phyloP scores from a whole-genome alignment of 1,284 basidiomycete species.

The Cutaneotrichosporon dermatis region DNA sequence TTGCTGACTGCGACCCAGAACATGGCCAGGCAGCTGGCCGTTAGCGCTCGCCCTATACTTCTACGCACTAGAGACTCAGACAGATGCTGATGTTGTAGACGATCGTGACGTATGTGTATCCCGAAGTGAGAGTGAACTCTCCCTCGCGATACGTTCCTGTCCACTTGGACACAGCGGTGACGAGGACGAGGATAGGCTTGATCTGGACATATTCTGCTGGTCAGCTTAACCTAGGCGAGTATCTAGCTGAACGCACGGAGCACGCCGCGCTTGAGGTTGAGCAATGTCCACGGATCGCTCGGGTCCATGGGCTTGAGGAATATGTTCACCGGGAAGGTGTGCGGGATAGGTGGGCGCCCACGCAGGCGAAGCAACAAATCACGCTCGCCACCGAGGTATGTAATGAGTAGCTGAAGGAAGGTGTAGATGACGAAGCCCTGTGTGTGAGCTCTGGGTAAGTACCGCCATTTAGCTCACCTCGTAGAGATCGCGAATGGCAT shows the following conservation, averaged over 20 bases:
- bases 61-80: slow-evolving; percentile 46
- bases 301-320: slow-evolving; percentile 71
- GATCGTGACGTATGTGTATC: slow-evolving; percentile 87
- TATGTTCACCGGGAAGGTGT: slow-evolving; percentile 77
- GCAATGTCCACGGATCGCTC: slow-evolving; percentile 88
- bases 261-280: slow-evolving; percentile 91
- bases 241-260: slow-evolving; percentile 61
- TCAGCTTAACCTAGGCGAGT: not conserved
- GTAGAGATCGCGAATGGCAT: slow-evolving; percentile 90
- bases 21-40: slow-evolving; percentile 77
- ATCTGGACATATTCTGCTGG: slow-evolving; percentile 88
- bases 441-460: too few relatives aligned
- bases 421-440: slow-evolving; percentile 96
- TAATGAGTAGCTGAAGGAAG: slow-evolving; percentile 75
- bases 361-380: slow-evolving; percentile 86
- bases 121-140: slow-evolving; percentile 72
- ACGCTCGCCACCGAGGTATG: slow-evolving; percentile 88
- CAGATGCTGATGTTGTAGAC: slow-evolving; percentile 60
- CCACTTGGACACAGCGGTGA: slow-evolving; percentile 80
- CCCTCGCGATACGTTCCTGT: slow-evolving; percentile 87
- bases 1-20: slow-evolving; percentile 88
- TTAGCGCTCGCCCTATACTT: slow-evolving; percentile 52
- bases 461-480: slow-evolving; percentile 60
- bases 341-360: slow-evolving; percentile 78
- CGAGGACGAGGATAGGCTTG: slow-evolving; percentile 82